Evolutionary conservation across 768 basidiomycete genomes (phyloP).

Genomic region (Russula compacta): DNA sequence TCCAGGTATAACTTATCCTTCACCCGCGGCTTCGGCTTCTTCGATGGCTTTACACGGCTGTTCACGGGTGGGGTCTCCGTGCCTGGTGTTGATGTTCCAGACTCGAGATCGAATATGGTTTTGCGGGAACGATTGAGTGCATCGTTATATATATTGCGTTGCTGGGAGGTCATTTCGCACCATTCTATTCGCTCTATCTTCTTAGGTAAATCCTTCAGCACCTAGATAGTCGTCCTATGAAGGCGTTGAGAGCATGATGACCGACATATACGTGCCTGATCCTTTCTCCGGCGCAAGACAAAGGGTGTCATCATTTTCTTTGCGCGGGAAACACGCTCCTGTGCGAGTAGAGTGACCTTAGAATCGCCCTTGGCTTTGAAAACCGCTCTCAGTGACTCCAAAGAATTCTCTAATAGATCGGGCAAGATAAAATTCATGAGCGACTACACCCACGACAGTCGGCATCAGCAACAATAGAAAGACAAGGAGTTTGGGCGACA

Average conservation of each 20-base stretch:
- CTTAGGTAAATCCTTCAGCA: constrained; percentile 84
- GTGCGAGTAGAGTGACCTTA: constrained; percentile 78
- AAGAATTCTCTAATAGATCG: constrained; percentile 69
- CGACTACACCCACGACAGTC: constrained; percentile 44
- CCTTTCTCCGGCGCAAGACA: constrained; percentile 92
- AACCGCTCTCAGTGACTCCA: constrained; percentile 79
- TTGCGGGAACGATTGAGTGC: constrained; percentile 79
- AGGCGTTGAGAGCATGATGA: neutral
- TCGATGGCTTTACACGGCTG: constrained; percentile 30
- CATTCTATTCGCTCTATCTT: constrained; percentile 92
- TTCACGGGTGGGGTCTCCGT: constrained; percentile 27
- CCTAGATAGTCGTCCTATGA: constrained; percentile 35
- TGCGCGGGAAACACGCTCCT: constrained; percentile 87
- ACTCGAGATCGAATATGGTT: constrained; percentile 51
- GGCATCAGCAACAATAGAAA: neutral
- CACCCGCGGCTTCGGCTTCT: constrained; percentile 38
- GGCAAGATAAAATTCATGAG: constrained; percentile 97
- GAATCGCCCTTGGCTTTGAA: constrained; percentile 97
- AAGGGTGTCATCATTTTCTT: constrained; percentile 99
- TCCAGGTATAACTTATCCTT: constrained; percentile 65
- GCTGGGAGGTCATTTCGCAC: constrained; percentile 85
- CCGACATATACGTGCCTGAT: constrained; percentile 49
- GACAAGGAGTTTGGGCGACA: constrained; percentile 25
- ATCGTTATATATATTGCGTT: constrained; percentile 77
- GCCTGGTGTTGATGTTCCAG: constrained; percentile 23